These are phyloP conservation scores for Xenosphaeropsis pyriputrescens DNA, from an alignment of 2,329 filamentous ascomycete species.

Conservation along the genomic window DNA sequence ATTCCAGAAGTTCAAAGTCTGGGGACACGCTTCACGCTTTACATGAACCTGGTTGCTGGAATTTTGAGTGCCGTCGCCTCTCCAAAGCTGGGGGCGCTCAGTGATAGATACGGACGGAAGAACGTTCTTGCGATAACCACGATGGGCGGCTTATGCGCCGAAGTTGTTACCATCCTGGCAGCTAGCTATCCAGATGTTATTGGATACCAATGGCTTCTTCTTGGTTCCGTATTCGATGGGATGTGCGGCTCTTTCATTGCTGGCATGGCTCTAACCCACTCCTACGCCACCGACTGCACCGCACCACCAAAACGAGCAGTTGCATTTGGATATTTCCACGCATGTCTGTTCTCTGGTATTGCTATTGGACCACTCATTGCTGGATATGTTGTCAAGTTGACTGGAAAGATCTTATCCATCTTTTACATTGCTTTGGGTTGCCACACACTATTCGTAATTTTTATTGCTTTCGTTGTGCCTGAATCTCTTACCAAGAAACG, in stretches of 20 bases:
- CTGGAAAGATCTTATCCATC: conserved; percentile 60
- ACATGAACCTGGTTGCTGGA: conserved; percentile 60
- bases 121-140: conserved; percentile 60
- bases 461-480: conserved; percentile 57
- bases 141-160: conserved; percentile 57
- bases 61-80: conserved; percentile 66
- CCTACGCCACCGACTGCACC: conserved; percentile 84
- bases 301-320: conserved; percentile 66
- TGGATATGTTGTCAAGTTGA: conserved; percentile 64
- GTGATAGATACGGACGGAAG: conserved; percentile 74
- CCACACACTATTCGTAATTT: conserved; percentile 60
- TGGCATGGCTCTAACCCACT: conserved; percentile 61
- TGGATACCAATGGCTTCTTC: conserved; percentile 63
- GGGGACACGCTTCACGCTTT: conserved; percentile 66
- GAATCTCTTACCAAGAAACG: conserved; percentile 70
- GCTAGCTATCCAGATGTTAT: conserved; percentile 60
- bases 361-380: conserved; percentile 74
- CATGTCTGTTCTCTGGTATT: conserved; percentile 77
- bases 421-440: conserved; percentile 71
- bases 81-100: conserved; percentile 71
- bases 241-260: conserved; percentile 80
- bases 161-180: conserved; percentile 65
- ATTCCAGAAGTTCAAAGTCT: conserved; percentile 64
- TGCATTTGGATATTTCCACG: conserved; percentile 80
- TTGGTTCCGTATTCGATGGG: conserved; percentile 69